phyloP scores from a whole-genome alignment of 2,329 filamentous ascomycete genomes.

The Corniculantispora saksenae region DNA sequence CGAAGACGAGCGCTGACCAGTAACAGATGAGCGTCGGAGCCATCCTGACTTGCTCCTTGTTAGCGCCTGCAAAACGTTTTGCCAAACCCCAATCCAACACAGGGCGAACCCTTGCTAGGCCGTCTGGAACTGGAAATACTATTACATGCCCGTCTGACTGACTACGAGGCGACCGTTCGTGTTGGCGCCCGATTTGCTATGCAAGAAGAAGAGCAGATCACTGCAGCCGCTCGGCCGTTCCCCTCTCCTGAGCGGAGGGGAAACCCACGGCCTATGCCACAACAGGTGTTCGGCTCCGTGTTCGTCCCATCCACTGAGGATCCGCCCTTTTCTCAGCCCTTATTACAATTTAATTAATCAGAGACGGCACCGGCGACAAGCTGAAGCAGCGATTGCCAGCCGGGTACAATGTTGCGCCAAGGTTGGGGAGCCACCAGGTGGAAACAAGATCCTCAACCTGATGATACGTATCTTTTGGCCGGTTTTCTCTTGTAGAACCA shows the following conservation, averaged over 20 bases:
- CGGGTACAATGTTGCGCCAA: no score
- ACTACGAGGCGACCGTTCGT: no score
- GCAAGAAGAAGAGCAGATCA: neutral
- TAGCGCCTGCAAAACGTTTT: neutral
- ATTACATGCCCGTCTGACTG: no score
- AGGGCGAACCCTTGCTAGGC: no score
- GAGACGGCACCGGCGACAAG: neutral
- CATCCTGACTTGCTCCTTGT: neutral
- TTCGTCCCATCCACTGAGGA: neutral
- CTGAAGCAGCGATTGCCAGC: neutral
- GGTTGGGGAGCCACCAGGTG: no score
- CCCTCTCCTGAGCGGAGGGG: no score
- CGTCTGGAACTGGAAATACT: no score
- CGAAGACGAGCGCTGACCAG: slow-evolving; percentile 5
- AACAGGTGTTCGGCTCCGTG: neutral
- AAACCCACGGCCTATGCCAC: neutral
- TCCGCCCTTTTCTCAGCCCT: neutral
- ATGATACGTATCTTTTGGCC: no score
- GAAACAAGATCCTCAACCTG: no score
- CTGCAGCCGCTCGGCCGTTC: neutral
- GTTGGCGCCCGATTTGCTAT: neutral
- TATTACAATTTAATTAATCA: no score
- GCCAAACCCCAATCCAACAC: no score
- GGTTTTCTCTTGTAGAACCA: neutral
- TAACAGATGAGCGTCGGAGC: neutral